phyloP scores from a whole-genome alignment of 257 asterid genomes.

The Prunella vulgaris region DNA sequence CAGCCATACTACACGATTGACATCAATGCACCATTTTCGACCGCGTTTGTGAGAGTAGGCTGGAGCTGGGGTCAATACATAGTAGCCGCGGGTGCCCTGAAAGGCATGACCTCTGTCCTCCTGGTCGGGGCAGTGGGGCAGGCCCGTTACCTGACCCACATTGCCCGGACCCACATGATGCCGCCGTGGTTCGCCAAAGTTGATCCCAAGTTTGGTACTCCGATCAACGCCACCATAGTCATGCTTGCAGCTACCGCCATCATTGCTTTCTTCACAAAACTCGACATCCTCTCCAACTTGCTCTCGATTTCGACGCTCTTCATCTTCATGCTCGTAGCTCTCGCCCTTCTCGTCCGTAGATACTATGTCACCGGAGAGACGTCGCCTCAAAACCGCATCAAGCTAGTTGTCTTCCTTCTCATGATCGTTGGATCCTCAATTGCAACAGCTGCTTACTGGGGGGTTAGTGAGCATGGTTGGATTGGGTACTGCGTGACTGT shows the following conservation, averaged over 20 bases:
- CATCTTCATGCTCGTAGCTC: conserved; percentile 51
- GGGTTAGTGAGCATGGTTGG: conserved; percentile 35
- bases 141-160: conserved; percentile 60
- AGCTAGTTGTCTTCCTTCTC: conserved; percentile 20
- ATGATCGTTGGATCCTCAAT: conserved; percentile 40
- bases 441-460: conserved; percentile 44
- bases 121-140: conserved; percentile 54
- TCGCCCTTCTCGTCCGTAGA: conserved; percentile 51
- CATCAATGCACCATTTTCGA: conserved; percentile 38
- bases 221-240: conserved; percentile 40
- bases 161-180: conserved; percentile 58
- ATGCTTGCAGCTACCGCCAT: conserved; percentile 47
- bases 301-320: conserved; percentile 49
- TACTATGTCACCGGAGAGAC: conserved; percentile 48
- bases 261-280: conserved; percentile 45
- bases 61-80: conserved; percentile 59
- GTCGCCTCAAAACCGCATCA: conserved; percentile 24
- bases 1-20: conserved; percentile 35
- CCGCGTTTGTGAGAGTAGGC: conserved; percentile 42
- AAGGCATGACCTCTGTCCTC: conserved; percentile 56
- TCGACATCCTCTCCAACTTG: conserved; percentile 28
- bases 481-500: conserved; percentile 43
- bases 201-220: conserved; percentile 43
- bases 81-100: conserved; percentile 53
- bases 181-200: conserved; percentile 59